Evolutionary conservation across 1,139 yeast species (phyloP).

Genomic region (Protomyces arabidopsidicola): DNA sequence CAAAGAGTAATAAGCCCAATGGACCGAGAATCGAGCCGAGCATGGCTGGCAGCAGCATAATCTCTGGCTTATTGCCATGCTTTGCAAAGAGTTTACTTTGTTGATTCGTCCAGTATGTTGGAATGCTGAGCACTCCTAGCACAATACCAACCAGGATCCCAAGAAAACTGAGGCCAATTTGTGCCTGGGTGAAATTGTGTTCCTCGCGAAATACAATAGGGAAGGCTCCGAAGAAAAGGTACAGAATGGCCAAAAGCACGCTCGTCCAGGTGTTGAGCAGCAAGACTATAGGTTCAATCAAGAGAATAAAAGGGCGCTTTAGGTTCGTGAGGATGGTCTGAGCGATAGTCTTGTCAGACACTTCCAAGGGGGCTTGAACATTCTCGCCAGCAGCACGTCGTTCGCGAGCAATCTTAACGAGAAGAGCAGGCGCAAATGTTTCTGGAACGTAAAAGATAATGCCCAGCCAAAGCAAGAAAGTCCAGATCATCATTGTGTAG

Average conservation of each 20-base stretch:
- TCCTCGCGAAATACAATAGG: constrained; percentile 53
- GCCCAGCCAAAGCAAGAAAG: constrained; percentile 53
- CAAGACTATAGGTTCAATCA: constrained; percentile 61
- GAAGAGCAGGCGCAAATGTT: constrained; percentile 63
- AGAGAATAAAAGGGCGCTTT: constrained; percentile 52
- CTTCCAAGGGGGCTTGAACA: constrained; percentile 51
- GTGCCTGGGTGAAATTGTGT: constrained; percentile 44
- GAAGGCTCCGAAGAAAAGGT: constrained; percentile 59
- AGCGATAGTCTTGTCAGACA: constrained; percentile 36
- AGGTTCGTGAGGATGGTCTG: constrained; percentile 43
- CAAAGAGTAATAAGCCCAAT: constrained; percentile 59
- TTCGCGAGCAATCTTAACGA: constrained; percentile 55
- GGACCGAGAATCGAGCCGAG: constrained; percentile 50
- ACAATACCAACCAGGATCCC: constrained; percentile 50
- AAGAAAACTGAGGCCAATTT: constrained; percentile 51
- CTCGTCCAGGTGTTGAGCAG: constrained; percentile 61
- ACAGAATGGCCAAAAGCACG: constrained; percentile 54
- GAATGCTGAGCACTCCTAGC: constrained; percentile 34
- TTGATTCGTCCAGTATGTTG: constrained; percentile 24
- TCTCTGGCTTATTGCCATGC: constrained; percentile 46
- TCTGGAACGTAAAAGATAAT: constrained; percentile 57
- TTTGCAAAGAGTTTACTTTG: not conserved
- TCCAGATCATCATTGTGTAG: constrained; percentile 62
- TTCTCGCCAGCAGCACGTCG: constrained; percentile 60
- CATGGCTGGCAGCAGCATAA: constrained; percentile 51